Base-by-base conservation (phyloP, 75 land plant species). In the Cunninghamia lanceolata region DNA sequence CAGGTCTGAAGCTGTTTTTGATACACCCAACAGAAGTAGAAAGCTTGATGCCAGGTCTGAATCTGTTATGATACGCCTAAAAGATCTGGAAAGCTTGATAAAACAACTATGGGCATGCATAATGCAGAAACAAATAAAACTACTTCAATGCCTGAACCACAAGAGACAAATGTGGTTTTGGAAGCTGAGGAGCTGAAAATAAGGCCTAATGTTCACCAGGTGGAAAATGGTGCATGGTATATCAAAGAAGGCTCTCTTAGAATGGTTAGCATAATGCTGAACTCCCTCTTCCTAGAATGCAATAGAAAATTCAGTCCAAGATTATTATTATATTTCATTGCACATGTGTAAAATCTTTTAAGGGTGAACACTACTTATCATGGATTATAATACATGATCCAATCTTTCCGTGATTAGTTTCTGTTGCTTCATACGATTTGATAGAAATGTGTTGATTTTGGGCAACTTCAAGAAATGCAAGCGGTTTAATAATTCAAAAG, bases 1-100 rank as follows among this genome's bases (percentile, higher is more conserved):
- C 84, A 83, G 84, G 76, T 89, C 52, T 50, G 88, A 91, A 54
- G 84, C 87, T 59, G 88, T 89, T 21, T 79, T 87, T 83, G 78
- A 38, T 9, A n/a, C 68, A 28, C 45, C 90, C 36, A 66, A n/a
- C 16, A 87, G 83, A 47, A 82, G 50, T 0, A 76, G 38, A 34
- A 39, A 21, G 50, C 21, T 50, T 82, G 74, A 56, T 28, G n/a
- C 10, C 84, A 83, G 59, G 81, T 86, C 47, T 59, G 86, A 91
- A 52, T 74, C 88, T 45, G 89, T 89, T 11, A n/a, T n/a, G 70
- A 38, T 9, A 38, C 71, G 4, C 47, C 90, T 66, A 70, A 30
- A 15, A 87, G 84, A 52, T 66, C 73, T 3, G 78, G 47, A 43
- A 34, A 34, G 28, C 14, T 56, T 83, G 76, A 46, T 59, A 85